Evolutionary conservation across 176 grass and related monocot species (phyloP).

Genomic region (Oryza longistaminata): DNA sequence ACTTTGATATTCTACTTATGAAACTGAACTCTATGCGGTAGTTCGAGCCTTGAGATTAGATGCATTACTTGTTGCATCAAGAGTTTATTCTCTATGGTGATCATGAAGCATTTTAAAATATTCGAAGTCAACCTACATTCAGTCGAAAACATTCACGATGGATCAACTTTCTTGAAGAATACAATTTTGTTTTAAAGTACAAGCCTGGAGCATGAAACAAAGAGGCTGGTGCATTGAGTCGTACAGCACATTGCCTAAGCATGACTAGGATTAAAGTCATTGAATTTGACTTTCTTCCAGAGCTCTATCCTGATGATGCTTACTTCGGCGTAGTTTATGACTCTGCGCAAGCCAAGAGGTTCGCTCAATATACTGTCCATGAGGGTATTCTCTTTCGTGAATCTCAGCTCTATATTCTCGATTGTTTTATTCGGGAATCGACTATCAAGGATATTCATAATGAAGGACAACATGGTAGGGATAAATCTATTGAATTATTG

Average conservation of each 20-base stretch:
- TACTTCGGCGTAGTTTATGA: background rate
- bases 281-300: background rate
- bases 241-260: background rate
- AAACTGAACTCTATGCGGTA: background rate
- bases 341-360: background rate
- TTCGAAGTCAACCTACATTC: background rate
- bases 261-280: background rate
- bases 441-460: slow-evolving; percentile 32
- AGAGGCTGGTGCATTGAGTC: slow-evolving; percentile 24
- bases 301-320: background rate
- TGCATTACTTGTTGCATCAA: background rate
- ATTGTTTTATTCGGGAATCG: background rate
- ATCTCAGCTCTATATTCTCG: background rate
- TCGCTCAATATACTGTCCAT: background rate
- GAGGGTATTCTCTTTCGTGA: slow-evolving; percentile 25
- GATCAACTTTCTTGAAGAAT: background rate
- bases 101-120: background rate
- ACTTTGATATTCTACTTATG: background rate
- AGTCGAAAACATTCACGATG: background rate
- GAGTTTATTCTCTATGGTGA: background rate
- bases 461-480: background rate
- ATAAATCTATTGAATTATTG: slow-evolving; percentile 3
- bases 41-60: background rate
- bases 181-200: slow-evolving; percentile 15
- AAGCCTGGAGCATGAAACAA: slow-evolving; percentile 1